Evolutionary conservation across 129 eudicot species (phyloP).

Genomic region (Arctium lappa): DNA sequence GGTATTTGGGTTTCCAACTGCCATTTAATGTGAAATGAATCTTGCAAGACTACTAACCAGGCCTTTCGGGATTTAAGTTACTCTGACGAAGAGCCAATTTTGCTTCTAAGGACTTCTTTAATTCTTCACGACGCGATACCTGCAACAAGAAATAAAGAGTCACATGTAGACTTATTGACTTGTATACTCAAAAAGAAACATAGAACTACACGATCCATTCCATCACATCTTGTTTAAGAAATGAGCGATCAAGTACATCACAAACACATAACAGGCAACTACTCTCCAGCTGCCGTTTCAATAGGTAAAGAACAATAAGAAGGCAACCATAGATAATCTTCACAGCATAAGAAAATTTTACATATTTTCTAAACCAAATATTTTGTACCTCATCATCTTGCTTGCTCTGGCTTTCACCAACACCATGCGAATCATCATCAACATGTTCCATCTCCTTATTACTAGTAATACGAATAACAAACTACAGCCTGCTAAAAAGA

Average conservation of each 20-base stretch:
- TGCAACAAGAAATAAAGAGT: conserved; percentile 31
- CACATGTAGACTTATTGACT: neutral
- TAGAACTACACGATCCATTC: neutral
- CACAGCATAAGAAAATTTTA: neutral
- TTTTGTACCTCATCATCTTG: conserved; percentile 64
- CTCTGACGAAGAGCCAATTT: conserved; percentile 73
- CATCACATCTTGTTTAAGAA: neutral
- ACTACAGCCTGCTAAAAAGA: conserved; percentile 3
- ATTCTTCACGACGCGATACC: conserved; percentile 84
- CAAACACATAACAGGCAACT: neutral
- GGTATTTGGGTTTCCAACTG: neutral
- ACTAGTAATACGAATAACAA: conserved; percentile 8
- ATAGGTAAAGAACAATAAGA: neutral
- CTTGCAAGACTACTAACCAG: conserved; percentile 52
- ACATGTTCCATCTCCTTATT: conserved; percentile 52
- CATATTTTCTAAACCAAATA: conserved; percentile 7
- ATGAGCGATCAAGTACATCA: neutral
- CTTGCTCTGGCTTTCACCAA: conserved; percentile 59
- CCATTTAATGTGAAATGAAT: neutral
- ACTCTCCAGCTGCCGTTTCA: neutral
- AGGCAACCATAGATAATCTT: neutral
- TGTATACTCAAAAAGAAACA: neutral
- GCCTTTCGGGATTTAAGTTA: conserved; percentile 81
- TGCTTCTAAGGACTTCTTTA: conserved; percentile 73
- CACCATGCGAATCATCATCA: conserved; percentile 64